Evolutionary conservation across 495 filamentous ascomycete genomes (phyloP).

Genomic region (Penicillium fimorum): DNA sequence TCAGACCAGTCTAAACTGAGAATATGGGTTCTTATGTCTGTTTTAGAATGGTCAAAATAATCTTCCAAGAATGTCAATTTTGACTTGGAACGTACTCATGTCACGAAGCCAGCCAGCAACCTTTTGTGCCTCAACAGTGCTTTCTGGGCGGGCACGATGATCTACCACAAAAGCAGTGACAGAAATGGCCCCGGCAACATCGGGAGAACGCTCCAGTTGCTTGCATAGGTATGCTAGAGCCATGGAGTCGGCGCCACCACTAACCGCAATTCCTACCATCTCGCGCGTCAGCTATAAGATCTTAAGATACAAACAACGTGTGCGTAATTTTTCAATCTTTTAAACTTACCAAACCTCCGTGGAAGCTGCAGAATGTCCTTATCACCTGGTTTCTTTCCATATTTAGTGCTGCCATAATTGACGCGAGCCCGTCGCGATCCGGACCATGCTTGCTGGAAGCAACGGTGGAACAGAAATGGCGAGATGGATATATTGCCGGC

Average conservation of each 20-base stretch:
- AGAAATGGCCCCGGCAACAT: constrained; percentile 24
- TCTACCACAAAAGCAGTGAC: constrained; percentile 74
- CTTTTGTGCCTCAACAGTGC: constrained; percentile 60
- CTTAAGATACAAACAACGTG: constrained; percentile 14
- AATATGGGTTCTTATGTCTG: constrained; percentile 52
- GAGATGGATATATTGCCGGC: constrained; percentile 11
- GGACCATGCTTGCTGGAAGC: constrained; percentile 14
- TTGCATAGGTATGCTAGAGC: constrained; percentile 76
- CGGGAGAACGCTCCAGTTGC: constrained; percentile 34
- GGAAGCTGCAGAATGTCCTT: constrained; percentile 6
- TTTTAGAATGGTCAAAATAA: constrained; percentile 17
- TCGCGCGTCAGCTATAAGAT: constrained; percentile 8
- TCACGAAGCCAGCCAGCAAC: constrained; percentile 55
- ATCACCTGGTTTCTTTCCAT: constrained; percentile 1
- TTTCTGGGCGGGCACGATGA: constrained; percentile 69
- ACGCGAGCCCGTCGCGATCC: constrained; percentile 11
- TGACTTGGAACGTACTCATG: constrained; percentile 32
- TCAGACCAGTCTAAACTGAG: constrained; percentile 51
- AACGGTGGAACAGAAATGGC: constrained; percentile 10
- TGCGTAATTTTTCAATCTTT: not conserved
- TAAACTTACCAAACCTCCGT: constrained; percentile 8
- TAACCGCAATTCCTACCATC: constrained; percentile 72
- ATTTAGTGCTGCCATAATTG: constrained; percentile 5
- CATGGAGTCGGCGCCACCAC: constrained; percentile 96
- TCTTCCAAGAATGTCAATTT: constrained; percentile 2